These are phyloP conservation scores for Saccharomycopsis amapae DNA, from an alignment of 805 yeast species.

Conservation along the genomic window DNA sequence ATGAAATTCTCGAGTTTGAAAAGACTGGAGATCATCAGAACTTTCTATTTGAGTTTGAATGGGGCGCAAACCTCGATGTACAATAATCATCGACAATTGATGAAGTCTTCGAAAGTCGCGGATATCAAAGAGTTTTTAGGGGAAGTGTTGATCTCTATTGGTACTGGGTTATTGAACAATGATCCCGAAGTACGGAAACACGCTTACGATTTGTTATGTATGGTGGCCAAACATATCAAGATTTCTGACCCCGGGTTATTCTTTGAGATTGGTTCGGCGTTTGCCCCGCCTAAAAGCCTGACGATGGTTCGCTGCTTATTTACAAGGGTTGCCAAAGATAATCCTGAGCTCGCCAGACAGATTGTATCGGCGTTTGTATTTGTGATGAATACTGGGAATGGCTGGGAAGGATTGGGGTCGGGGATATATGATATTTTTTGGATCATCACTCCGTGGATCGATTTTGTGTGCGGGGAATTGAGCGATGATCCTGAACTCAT, in stretches of 20 bases:
- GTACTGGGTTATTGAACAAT: slow-evolving; percentile 54
- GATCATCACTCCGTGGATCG: slow-evolving; percentile 68
- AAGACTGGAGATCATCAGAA: slow-evolving; percentile 8
- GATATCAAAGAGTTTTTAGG: slow-evolving; percentile 42
- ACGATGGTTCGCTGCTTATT: slow-evolving; percentile 33
- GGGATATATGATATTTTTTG: not conserved
- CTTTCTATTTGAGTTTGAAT: slow-evolving; percentile 10
- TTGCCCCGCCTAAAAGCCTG: slow-evolving; percentile 14
- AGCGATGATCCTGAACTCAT: slow-evolving; percentile 57
- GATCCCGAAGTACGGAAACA: slow-evolving; percentile 53
- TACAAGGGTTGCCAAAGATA: slow-evolving; percentile 43
- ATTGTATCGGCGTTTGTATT: slow-evolving; percentile 21
- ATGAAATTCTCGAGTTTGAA: slow-evolving; percentile 7
- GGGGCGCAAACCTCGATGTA: slow-evolving; percentile 1
- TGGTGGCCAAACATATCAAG: slow-evolving; percentile 52
- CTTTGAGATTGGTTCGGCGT: slow-evolving; percentile 6
- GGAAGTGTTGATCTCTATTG: slow-evolving; percentile 52
- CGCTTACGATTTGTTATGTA: slow-evolving; percentile 55
- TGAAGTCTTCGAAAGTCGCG: slow-evolving; percentile 27
- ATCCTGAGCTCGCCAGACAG: slow-evolving; percentile 42
- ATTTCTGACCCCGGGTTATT: slow-evolving; percentile 52
- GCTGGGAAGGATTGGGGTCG: too few relatives aligned
- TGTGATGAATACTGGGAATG: slow-evolving; percentile 24
- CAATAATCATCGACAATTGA: slow-evolving; percentile 4
- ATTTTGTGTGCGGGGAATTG: slow-evolving; percentile 50